Evolutionary conservation across 2,329 filamentous ascomycete species (phyloP), one percentile per base, ranked within the genome.

Genomic region (Curvularia sp.): DNA sequence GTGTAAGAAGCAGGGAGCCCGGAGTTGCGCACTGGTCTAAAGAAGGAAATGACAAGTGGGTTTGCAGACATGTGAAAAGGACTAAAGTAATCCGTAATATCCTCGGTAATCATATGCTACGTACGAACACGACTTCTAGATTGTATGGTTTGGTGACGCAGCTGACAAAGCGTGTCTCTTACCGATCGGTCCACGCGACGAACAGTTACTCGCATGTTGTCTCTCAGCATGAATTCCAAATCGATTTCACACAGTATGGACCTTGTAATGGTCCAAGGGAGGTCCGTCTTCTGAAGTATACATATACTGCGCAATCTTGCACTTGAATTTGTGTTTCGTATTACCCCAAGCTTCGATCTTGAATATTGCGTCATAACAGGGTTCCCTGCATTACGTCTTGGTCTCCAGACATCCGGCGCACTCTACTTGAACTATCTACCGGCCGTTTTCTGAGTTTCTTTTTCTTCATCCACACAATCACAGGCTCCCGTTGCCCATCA

Each of bases 311-410:
- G 18, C 5, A 4, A n/a, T 15, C 22, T 38, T 24, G 24, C 51
- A 33, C 49, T 28, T 56, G 26, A 38, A 43, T 18, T 55, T 20
- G 53, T 55, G 42, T 43, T 41, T 43, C n/a, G 49, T 33, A 28
- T 20, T 15, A 30, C 54, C 42, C 41, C 38, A 26, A 58, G 39
- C 31, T 51, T 20, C 52, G 49, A 64, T 66, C 61, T 65, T 30
- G 26, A 63, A 46, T 49, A 68, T 68, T 67, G 60, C 68, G 64
- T 70, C 64, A 67, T 69, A 50, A 31, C 47, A 43, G 30, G 41
- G 50, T 43, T 49, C 49, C 18, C 47, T 20, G 52, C 57, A 62
- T 68, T 66, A 73, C 69, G 65, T 74, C 65, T 65, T 65, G 46
- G 18, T 26, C 12, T 26, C 56, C 55, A 54, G 59, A 46, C 57